Evolutionary conservation across 768 basidiomycete genomes (phyloP).

Genomic region (Termitomyces sp.): DNA sequence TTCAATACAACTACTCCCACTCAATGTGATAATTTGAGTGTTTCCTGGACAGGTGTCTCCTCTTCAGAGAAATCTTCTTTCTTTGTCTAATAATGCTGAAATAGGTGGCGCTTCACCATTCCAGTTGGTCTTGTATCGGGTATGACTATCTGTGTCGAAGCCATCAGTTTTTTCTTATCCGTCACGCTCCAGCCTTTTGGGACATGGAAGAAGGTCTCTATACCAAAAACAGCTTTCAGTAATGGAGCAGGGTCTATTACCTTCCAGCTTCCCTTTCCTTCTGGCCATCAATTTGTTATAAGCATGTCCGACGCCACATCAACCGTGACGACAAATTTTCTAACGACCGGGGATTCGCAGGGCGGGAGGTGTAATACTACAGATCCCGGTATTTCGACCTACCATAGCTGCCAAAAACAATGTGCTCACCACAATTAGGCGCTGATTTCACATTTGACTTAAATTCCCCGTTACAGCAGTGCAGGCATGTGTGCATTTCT

Average conservation of each 20-base stretch:
- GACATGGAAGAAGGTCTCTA: slow-evolving; percentile 43
- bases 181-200: slow-evolving; percentile 38
- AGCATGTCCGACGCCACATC: slow-evolving; percentile 69
- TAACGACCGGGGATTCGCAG: slow-evolving; percentile 41
- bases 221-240: slow-evolving; percentile 49
- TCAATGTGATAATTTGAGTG: slow-evolving; percentile 53
- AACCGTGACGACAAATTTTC: slow-evolving; percentile 49
- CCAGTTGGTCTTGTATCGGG: slow-evolving; percentile 44
- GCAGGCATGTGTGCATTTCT: slow-evolving; percentile 37
- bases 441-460: slow-evolving; percentile 42
- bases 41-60: slow-evolving; percentile 58
- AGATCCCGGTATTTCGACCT: slow-evolving; percentile 25
- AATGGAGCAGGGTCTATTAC: slow-evolving; percentile 50
- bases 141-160: slow-evolving; percentile 19
- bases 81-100: slow-evolving; percentile 4
- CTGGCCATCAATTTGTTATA: slow-evolving; percentile 37
- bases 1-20: slow-evolving; percentile 38
- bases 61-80: not conserved
- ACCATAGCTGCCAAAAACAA: not conserved
- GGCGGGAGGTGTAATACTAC: slow-evolving; percentile 48
- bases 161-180: slow-evolving; percentile 5
- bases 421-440: slow-evolving; percentile 15
- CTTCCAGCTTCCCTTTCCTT: slow-evolving; percentile 35
- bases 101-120: slow-evolving; percentile 60
- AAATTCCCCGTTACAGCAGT: slow-evolving; percentile 52